Evolutionary conservation across 768 basidiomycete genomes (phyloP).

Genomic region (Xanthoconium stramineum): DNA sequence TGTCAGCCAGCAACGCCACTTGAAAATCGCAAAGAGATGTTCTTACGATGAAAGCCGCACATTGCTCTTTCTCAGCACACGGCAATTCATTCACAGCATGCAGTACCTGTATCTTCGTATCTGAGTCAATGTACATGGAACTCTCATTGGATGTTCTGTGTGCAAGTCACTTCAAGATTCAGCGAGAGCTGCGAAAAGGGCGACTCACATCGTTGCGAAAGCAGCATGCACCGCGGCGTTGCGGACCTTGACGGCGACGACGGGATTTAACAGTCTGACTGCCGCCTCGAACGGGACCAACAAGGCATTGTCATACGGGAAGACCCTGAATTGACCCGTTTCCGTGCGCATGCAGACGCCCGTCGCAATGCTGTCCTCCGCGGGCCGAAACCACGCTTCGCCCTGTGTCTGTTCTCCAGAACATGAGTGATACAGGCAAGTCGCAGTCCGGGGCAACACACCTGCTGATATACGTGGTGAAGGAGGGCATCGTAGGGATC

Average conservation of each 20-base stretch:
- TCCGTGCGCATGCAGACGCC: slow-evolving; percentile 76
- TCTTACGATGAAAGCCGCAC: slow-evolving; percentile 81
- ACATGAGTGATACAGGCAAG: not conserved
- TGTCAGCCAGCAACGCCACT: not conserved
- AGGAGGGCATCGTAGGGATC: slow-evolving; percentile 77
- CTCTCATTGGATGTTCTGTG: slow-evolving; percentile 49
- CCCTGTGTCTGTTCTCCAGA: slow-evolving; percentile 60
- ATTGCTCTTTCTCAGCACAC: slow-evolving; percentile 86
- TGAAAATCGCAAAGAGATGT: not conserved
- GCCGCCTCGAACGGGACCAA: slow-evolving; percentile 79
- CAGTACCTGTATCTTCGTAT: slow-evolving; percentile 85
- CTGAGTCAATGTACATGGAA: slow-evolving; percentile 66
- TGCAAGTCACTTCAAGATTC: not conserved
- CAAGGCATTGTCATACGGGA: slow-evolving; percentile 76
- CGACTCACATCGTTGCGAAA: slow-evolving; percentile 57
- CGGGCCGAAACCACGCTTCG: slow-evolving; percentile 82
- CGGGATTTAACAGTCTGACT: slow-evolving; percentile 69
- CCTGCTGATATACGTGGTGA: slow-evolving; percentile 76
- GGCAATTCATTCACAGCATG: slow-evolving; percentile 66
- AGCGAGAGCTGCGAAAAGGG: not conserved
- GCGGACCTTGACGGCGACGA: slow-evolving; percentile 78
- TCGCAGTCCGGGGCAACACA: slow-evolving; percentile 26
- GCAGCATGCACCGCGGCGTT: slow-evolving; percentile 82
- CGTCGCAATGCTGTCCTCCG: slow-evolving; percentile 71
- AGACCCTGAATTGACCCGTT: slow-evolving; percentile 67